phyloP scores from a whole-genome alignment of 1,139 yeast genomes.

The Candida glucosophila region DNA sequence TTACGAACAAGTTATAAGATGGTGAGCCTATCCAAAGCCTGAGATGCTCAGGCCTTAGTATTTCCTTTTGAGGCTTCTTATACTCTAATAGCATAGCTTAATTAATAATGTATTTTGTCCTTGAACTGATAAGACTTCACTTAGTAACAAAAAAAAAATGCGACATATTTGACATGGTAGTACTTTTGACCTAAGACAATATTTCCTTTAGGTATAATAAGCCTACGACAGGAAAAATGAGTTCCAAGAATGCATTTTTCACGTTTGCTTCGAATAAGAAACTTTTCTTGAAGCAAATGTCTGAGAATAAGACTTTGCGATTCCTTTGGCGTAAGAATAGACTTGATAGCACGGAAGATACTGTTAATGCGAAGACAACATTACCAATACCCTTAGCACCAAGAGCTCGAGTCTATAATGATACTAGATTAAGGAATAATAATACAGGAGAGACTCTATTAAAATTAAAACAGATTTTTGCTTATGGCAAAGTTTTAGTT shows the following conservation, averaged over 20 bases:
- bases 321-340: constrained; percentile 9
- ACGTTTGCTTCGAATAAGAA: too few relatives aligned
- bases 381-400: constrained; percentile 30
- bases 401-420: constrained; percentile 19
- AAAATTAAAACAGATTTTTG: constrained; percentile 24
- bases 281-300: too few relatives aligned
- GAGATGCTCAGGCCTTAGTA: constrained; percentile 55
- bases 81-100: too few relatives aligned
- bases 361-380: constrained; percentile 27
- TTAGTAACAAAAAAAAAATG: too few relatives aligned
- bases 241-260: too few relatives aligned
- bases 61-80: constrained; percentile 40
- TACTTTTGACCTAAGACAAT: too few relatives aligned
- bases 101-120: too few relatives aligned
- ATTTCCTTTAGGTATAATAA: too few relatives aligned
- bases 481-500: constrained; percentile 32
- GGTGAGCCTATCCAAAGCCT: constrained; percentile 49
- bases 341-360: constrained; percentile 2
- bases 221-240: too few relatives aligned
- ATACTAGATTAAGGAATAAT: constrained; percentile 17
- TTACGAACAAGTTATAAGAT: constrained; percentile 42
- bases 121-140: too few relatives aligned
- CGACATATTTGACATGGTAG: too few relatives aligned
- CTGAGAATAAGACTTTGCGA: too few relatives aligned
- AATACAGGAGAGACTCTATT: constrained; percentile 12